Conservation (phyloP, 202 grass and related monocot genomes). For the Saccharum hybrid region DNA sequence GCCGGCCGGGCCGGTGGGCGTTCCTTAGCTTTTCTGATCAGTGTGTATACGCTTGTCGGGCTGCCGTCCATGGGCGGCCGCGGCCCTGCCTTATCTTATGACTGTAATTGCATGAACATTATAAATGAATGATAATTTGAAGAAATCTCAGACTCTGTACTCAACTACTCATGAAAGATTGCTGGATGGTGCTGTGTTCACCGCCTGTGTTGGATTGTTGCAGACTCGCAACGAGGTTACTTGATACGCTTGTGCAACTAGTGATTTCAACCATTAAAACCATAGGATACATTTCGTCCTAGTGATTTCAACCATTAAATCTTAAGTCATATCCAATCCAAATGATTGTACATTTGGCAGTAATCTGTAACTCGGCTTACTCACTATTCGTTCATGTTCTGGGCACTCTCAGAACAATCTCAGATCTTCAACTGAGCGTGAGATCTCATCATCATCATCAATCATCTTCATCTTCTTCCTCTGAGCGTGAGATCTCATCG, state of each 20-base stretch:
- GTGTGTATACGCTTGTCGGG: conserved; percentile 40
- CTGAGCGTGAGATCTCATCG: too few relatives aligned
- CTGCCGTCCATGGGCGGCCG: conserved; percentile 1
- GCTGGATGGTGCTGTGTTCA: neutral
- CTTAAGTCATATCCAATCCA: neutral
- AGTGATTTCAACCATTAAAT: neutral
- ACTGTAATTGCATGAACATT: conserved; percentile 43
- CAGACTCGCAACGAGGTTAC: neutral
- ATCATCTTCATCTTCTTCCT: too few relatives aligned
- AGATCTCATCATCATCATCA: too few relatives aligned
- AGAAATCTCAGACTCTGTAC: neutral
- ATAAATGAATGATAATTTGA: conserved; percentile 49
- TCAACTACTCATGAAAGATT: neutral
- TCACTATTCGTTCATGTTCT: neutral
- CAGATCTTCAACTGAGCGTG: too few relatives aligned
- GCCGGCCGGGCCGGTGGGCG: neutral
- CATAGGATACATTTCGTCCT: neutral
- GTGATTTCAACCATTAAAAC: neutral
- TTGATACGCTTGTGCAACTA: neutral
- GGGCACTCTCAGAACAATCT: neutral
- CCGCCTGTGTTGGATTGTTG: neutral
- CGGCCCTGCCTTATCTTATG: conserved; percentile 18
- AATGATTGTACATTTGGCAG: too few relatives aligned
- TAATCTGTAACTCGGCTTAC: neutral
- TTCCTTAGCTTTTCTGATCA: conserved; percentile 20